phyloP scores from a whole-genome alignment of 2,329 filamentous ascomycete genomes.

The Xylogone sp. region DNA sequence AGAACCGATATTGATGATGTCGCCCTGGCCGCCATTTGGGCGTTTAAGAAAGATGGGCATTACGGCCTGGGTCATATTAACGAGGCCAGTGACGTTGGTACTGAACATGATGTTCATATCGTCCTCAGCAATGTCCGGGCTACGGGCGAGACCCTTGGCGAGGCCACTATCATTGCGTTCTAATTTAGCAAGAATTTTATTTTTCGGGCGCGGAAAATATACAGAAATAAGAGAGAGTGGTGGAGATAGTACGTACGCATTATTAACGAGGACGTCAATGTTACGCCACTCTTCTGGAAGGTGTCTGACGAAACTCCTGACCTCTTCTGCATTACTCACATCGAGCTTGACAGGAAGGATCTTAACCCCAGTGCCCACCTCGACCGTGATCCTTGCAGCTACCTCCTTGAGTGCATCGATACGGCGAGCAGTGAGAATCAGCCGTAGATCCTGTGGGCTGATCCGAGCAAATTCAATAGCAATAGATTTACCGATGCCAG shows the following conservation, averaged over 20 bases:
- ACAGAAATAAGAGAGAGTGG: too few relatives aligned
- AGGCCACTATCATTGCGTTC: conserved; percentile 58
- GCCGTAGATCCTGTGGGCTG: conserved; percentile 70
- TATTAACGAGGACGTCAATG: conserved; percentile 90
- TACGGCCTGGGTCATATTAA: conserved; percentile 94
- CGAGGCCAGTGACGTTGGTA: conserved; percentile 91
- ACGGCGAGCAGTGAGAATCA: conserved; percentile 86
- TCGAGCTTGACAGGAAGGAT: conserved; percentile 82
- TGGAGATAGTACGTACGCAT: conserved; percentile 74
- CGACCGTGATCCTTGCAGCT: conserved; percentile 69
- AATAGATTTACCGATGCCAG: conserved; percentile 78
- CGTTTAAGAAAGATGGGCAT: conserved; percentile 74
- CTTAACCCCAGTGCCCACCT: conserved; percentile 76
- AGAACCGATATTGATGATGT: conserved; percentile 93
- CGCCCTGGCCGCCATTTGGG: conserved; percentile 70
- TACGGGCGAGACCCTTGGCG: conserved; percentile 82
- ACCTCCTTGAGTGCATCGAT: conserved; percentile 74
- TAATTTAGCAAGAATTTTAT: background rate
- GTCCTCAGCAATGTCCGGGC: conserved; percentile 74
- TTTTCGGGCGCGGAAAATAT: too few relatives aligned
- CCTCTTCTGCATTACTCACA: conserved; percentile 74
- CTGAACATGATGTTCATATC: conserved; percentile 86
- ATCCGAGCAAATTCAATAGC: conserved; percentile 94
- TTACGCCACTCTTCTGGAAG: conserved; percentile 80
- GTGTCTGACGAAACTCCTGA: conserved; percentile 66